Conservation (phyloP, 1,139 yeast genomes). For the Suhomyces bokatorum region DNA sequence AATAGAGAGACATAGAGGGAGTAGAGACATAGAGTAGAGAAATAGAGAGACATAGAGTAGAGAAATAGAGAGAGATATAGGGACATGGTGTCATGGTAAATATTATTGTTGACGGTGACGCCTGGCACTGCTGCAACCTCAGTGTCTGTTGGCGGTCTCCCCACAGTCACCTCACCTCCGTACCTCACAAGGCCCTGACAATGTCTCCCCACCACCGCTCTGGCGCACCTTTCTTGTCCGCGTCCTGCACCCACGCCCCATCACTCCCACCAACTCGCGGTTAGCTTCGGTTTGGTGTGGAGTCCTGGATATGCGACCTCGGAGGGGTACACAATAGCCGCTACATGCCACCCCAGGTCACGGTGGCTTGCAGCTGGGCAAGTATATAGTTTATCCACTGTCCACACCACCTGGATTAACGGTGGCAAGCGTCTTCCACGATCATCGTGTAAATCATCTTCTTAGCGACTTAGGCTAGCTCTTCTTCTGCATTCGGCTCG, state of each 20-base stretch:
- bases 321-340: slow-evolving; percentile 13
- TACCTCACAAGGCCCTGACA: background rate
- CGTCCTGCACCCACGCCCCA: background rate
- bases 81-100: too few relatives aligned
- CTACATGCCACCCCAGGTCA: slow-evolving; percentile 1
- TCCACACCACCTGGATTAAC: too few relatives aligned
- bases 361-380: background rate
- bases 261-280: slow-evolving; percentile 1
- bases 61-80: too few relatives aligned
- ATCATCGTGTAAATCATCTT: background rate
- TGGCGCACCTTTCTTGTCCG: background rate
- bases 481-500: background rate
- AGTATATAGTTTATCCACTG: background rate
- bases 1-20: too few relatives aligned
- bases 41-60: too few relatives aligned
- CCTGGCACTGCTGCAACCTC: too few relatives aligned
- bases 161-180: too few relatives aligned
- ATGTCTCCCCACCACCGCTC: too few relatives aligned
- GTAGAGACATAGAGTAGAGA: too few relatives aligned
- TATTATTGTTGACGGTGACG: too few relatives aligned
- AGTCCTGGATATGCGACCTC: slow-evolving; percentile 7
- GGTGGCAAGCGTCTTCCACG: too few relatives aligned
- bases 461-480: background rate
- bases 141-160: too few relatives aligned
- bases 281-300: slow-evolving; percentile 3